Evolutionary conservation across 1,139 yeast species (phyloP), one percentile per base, ranked within the genome.

Genomic region (Ashbya aceris): DNA sequence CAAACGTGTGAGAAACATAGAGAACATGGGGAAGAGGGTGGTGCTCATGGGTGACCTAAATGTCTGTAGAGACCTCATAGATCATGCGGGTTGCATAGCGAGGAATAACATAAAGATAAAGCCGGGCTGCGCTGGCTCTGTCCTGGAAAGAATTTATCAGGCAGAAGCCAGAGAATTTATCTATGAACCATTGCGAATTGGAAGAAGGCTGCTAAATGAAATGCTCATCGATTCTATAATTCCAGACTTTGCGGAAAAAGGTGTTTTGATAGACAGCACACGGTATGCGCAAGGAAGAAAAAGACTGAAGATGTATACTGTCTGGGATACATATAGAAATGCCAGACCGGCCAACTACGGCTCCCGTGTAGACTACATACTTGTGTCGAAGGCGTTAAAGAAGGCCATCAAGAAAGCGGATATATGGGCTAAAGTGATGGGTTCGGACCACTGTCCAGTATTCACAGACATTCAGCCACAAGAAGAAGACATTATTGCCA

Each of bases 381-480:
- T 86, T 3, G 62, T 73, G 0, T 67, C 81, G 1, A 51, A 64
- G 9, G 50, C 47, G 0, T 49, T 81, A 38, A 52, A 65, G 5
- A 45, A 58, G 0, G 40, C 45, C 6, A 65, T 78, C 8, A 50
- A 58, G 0, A 55, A 62, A 13, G 81, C 91, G 0, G 77, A 80
- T 53, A 83, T 83, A 13, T 72, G 83, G 73, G 81, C 89, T 0
- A 70, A 68, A 30, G 55, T 89, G 0, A 66, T 74, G 59, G 98
- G 97, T 0, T 86, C 96, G 0, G 98, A 91, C 60, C 98, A 91
- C 62, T 91, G 97, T 61, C 98, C 98, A 0, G 77, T 86, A 0
- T 86, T 63, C 55, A 23, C 29, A 23, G 29, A 34, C 11, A 3
- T 34, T n/a, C n/a, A 10, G n/a, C 66, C 66, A 29, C 48, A 65